phyloP scores from a whole-genome alignment of 2,329 filamentous ascomycete genomes.

The Tolypocladium nubicola region DNA sequence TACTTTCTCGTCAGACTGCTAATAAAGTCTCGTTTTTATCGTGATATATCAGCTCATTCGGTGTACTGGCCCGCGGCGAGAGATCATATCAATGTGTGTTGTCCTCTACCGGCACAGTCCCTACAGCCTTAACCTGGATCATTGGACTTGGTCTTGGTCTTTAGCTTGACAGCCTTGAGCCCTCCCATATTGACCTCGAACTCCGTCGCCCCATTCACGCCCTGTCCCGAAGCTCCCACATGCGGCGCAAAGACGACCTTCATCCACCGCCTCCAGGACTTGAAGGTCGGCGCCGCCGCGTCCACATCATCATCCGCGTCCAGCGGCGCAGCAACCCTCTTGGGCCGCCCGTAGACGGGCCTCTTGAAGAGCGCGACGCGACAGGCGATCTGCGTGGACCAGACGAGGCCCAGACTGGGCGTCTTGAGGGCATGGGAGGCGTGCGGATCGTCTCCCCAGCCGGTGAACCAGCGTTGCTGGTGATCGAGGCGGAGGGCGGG shows the following conservation, averaged over 20 bases:
- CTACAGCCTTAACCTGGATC: not conserved
- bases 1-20: not conserved
- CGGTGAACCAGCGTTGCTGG: slow-evolving; percentile 90
- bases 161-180: slow-evolving; percentile 24
- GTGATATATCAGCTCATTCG: not conserved
- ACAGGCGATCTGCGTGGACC: slow-evolving; percentile 80
- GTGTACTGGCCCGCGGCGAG: not conserved
- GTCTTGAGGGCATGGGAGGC: slow-evolving; percentile 54
- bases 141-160: not conserved
- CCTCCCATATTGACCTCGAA: slow-evolving; percentile 69
- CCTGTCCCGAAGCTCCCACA: slow-evolving; percentile 41
- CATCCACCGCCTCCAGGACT: slow-evolving; percentile 63
- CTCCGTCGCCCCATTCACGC: slow-evolving; percentile 44
- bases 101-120: not conserved
- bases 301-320: slow-evolving; percentile 30
- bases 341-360: slow-evolving; percentile 37
- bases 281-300: slow-evolving; percentile 33
- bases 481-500: slow-evolving; percentile 66
- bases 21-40: not conserved
- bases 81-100: too few relatives aligned
- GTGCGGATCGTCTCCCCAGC: slow-evolving; percentile 69
- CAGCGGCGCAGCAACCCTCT: slow-evolving; percentile 21
- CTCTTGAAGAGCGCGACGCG: slow-evolving; percentile 73
- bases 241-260: slow-evolving; percentile 87
- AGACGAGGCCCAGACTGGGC: slow-evolving; percentile 76